Base-by-base conservation (phyloP, 2,329 filamentous ascomycete species). In the Cadophora sp. region DNA sequence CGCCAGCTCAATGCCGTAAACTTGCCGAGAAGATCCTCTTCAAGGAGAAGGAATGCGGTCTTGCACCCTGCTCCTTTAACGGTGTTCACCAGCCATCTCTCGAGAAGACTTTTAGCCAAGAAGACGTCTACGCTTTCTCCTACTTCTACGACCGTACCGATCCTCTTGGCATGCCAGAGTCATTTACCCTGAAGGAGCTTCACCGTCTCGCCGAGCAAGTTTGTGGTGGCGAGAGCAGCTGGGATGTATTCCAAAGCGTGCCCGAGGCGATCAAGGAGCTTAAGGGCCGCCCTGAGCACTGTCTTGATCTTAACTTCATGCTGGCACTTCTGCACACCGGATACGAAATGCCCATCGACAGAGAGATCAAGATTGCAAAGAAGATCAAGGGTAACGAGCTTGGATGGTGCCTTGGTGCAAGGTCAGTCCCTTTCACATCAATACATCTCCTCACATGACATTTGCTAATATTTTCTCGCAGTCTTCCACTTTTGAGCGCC, bases 281-380 rank as follows among this genome's bases (percentile, higher is more conserved):
- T 39, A 82, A 84, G 63, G 94, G 87, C 69, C 87, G 95, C 66
- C 94, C 96, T 1, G 94, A 99, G 80, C 92, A 91, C 80, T 99
- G 96, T 81, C 82, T 99, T 75, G 96, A 99, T 80, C 83, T 99
- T 74, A 99, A 93, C 83, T 99, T 98, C 78, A 97, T 97, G 93
- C 82, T 97, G 74, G 92, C 92, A 30, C 84, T 99, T 66, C 83
- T 98, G 64, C 94, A 98, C 80, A 97, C 93, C 6, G 96, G 96
- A 3, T 99, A 99, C 76, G 96, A 98, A 73, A 97, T 99, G 93
- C 95, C 95, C 4, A 90, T 98, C 74, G 93, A 97, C 73, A 87
- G 96, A 47, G 96, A 99, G 80, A 94, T 99, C 72, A 95, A 92
- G 85, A 97, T 97, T 77, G 96, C 95, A 68, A 99, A 99, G 91